Evolutionary conservation across 495 filamentous ascomycete genomes (phyloP).

Genomic region (Penicillium fimorum): DNA sequence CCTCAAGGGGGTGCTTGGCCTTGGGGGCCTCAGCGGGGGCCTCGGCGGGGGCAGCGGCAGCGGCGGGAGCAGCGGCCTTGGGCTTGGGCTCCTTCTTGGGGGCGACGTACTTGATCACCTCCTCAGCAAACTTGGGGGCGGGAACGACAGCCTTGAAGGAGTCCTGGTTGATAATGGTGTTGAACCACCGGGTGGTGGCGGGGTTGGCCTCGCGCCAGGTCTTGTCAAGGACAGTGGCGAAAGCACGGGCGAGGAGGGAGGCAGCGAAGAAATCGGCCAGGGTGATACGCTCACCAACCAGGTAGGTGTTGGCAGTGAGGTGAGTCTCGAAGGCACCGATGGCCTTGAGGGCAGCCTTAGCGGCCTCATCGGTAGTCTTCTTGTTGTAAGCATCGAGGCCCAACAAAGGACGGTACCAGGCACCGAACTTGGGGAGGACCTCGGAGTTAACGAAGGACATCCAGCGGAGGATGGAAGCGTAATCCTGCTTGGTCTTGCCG

Average conservation of each 20-base stretch:
- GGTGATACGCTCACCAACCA: slow-evolving; percentile 95
- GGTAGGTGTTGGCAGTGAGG: slow-evolving; percentile 90
- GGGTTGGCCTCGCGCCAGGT: slow-evolving; percentile 64
- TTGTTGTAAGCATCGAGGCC: slow-evolving; percentile 91
- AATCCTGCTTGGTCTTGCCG: slow-evolving; percentile 99
- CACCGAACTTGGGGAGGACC: slow-evolving; percentile 68
- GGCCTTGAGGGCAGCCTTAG: slow-evolving; percentile 64
- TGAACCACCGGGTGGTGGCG: slow-evolving; percentile 88
- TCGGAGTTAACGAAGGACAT: slow-evolving; percentile 91
- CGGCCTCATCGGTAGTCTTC: slow-evolving; percentile 82
- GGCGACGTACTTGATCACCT: slow-evolving; percentile 78
- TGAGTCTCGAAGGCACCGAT: slow-evolving; percentile 76
- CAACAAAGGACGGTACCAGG: slow-evolving; percentile 86
- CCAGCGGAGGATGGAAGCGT: slow-evolving; percentile 96
- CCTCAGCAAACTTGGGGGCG: slow-evolving; percentile 74
- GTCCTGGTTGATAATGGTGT: slow-evolving; percentile 87
- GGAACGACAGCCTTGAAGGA: slow-evolving; percentile 77
- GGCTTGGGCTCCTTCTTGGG: slow-evolving; percentile 85
- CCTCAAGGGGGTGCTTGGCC: slow-evolving; percentile 94
- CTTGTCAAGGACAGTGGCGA: slow-evolving; percentile 31
- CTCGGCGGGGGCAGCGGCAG: slow-evolving; percentile 54
- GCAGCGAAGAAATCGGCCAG: slow-evolving; percentile 88
- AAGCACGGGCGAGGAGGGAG: slow-evolving; percentile 55
- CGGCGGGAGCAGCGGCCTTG: slow-evolving; percentile 59
- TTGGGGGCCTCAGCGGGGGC: slow-evolving; percentile 73